Evolutionary conservation across 805 yeast species (phyloP), one percentile per base, ranked within the genome.

Genomic region (Barnettozyma pratensis): DNA sequence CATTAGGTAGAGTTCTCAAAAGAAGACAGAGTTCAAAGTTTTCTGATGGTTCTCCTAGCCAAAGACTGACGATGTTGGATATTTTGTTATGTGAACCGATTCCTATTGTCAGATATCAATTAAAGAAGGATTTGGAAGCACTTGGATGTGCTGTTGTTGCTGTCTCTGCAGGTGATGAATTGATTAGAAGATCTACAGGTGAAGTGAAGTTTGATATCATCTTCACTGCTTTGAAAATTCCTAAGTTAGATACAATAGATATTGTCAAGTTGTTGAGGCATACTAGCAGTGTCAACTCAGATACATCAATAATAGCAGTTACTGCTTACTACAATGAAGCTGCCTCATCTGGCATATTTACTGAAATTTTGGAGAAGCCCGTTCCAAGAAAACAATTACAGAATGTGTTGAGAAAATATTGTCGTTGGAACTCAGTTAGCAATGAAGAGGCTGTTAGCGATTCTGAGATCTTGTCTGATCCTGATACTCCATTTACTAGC

Each of bases 51-150:
- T 52, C 56, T 2, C 26, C 14, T 26, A 39, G 47, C 7, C 52
- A 47, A 2, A 51, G 51, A 25, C 35, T 61, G 1, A 74, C 72
- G 35, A 57, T 63, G 3, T 64, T 86, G 55, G 91, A 87, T 62
- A 82, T 90, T 5, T 69, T 92, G 41, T 71, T 89, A 11, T 90
- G 97, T 65, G 96, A 89, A 58, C 89, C 94, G 2, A 87, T 87
- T 51, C 94, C 96, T 0, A 85, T 85, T 48, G 83, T 87, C 55
- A 68, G 96, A 43, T 87, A 79, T 58, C 74, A 87, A 11, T 75
- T 84, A 29, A 76, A 80, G 39, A 78, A 75, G 50, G 74, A 83
- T 52, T 69, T 92, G 49, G 87, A 80, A 51, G 73, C 75, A 45
- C 61, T 82, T 27, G 96, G 95, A 1, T 89, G 96, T 67, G 80